Evolutionary conservation across 1,284 basidiomycete species (phyloP).

Genomic region (Schizophyllum amplum): DNA sequence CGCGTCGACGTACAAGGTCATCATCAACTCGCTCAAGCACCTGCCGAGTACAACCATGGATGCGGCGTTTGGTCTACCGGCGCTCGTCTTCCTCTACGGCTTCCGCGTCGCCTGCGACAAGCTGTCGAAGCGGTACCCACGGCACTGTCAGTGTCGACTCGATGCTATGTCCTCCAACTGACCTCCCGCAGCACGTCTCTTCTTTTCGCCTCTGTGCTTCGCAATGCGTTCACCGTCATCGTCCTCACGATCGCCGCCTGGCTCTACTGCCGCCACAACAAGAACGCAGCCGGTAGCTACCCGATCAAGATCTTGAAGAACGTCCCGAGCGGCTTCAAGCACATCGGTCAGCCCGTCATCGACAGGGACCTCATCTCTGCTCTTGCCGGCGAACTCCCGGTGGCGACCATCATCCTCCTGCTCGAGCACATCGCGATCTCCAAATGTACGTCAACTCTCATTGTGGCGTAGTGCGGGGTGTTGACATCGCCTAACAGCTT

Average conservation of each 20-base stretch:
- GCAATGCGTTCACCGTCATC: slow-evolving; percentile 85
- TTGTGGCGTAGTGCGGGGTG: background rate
- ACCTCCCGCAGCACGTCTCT: slow-evolving; percentile 45
- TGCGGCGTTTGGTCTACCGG: slow-evolving; percentile 85
- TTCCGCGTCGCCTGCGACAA: slow-evolving; percentile 63
- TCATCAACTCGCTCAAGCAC: slow-evolving; percentile 88
- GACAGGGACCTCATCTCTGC: slow-evolving; percentile 56
- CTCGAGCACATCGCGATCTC: slow-evolving; percentile 96
- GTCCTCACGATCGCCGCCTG: slow-evolving; percentile 81
- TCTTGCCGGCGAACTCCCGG: slow-evolving; percentile 75
- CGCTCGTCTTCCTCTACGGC: slow-evolving; percentile 66
- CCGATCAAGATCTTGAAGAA: slow-evolving; percentile 81
- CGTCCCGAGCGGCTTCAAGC: slow-evolving; percentile 78
- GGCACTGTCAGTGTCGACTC: slow-evolving; percentile 36
- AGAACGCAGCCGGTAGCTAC: slow-evolving; percentile 42
- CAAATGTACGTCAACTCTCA: slow-evolving; percentile 40
- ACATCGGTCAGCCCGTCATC: slow-evolving; percentile 66
- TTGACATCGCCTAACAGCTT: slow-evolving; percentile 49
- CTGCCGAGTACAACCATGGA: slow-evolving; percentile 69
- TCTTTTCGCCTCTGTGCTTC: slow-evolving; percentile 83
- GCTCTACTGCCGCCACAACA: slow-evolving; percentile 67
- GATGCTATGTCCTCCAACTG: background rate
- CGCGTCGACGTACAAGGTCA: slow-evolving; percentile 78
- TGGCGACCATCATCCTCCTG: slow-evolving; percentile 90
- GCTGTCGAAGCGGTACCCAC: slow-evolving; percentile 61